Evolutionary conservation across 768 basidiomycete genomes (phyloP).

Genomic region (Naganishia vaughanmartiniae): DNA sequence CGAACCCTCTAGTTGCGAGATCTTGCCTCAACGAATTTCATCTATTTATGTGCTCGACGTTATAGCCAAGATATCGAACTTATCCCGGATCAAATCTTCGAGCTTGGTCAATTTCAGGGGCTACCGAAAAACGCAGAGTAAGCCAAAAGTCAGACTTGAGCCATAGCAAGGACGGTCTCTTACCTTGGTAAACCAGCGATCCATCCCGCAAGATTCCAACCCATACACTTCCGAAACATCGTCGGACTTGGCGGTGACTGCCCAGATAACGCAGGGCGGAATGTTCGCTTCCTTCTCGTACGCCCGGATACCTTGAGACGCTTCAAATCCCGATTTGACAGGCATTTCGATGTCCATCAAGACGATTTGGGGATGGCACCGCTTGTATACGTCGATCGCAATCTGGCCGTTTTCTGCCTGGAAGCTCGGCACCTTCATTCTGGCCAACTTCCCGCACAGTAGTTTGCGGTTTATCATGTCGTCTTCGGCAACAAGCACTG

Average conservation of each 20-base stretch:
- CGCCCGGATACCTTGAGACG: conserved; percentile 42
- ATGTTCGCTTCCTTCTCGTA: conserved; percentile 35
- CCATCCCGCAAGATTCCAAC: conserved; percentile 14
- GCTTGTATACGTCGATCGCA: conserved; percentile 20
- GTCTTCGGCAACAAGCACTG: conserved; percentile 50
- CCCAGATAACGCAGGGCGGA: conserved; percentile 38
- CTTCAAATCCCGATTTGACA: conserved; percentile 47
- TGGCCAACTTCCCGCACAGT: conserved; percentile 19
- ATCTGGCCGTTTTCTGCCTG: conserved; percentile 21
- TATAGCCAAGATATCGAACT: conserved; percentile 1
- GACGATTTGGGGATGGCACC: conserved; percentile 27
- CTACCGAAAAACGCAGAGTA: background rate
- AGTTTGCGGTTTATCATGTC: conserved; percentile 37
- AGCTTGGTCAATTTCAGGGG: conserved; percentile 8
- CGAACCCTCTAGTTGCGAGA: no score
- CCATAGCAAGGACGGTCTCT: background rate
- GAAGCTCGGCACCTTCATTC: conserved; percentile 2
- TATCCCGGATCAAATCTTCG: conserved; percentile 15
- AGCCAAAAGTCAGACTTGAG: no score
- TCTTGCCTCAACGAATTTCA: background rate
- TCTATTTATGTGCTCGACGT: background rate
- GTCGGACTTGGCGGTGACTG: conserved; percentile 42
- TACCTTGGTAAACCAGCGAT: conserved; percentile 21
- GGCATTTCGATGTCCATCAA: conserved; percentile 51
- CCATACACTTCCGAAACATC: conserved; percentile 16